Conservation (phyloP, 2,329 filamentous ascomycete genomes). For the Ceratocystiopsis minuta region DNA sequence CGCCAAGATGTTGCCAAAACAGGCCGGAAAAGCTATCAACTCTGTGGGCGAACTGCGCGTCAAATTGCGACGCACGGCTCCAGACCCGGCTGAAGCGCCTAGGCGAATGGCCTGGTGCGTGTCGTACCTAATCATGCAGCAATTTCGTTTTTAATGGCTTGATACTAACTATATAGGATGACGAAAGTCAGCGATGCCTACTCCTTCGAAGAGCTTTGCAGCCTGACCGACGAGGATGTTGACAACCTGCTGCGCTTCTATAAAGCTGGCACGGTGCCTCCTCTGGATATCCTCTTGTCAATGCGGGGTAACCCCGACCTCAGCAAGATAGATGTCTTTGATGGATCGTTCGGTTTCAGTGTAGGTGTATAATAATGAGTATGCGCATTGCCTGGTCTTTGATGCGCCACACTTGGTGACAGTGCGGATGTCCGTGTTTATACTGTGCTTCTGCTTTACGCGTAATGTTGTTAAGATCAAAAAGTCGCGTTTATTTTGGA, state of each 20-base stretch:
- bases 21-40: slow-evolving; percentile 71
- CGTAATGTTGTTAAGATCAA: neutral
- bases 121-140: neutral
- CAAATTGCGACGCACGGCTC: slow-evolving; percentile 62
- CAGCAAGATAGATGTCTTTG: slow-evolving; percentile 34
- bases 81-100: slow-evolving; percentile 52
- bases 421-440: neutral
- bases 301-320: slow-evolving; percentile 29
- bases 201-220: slow-evolving; percentile 67
- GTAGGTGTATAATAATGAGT: slow-evolving; percentile 20
- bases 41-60: slow-evolving; percentile 64
- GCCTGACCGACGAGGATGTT: slow-evolving; percentile 72
- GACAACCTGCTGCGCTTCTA: slow-evolving; percentile 66
- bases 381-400: no score
- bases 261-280: slow-evolving; percentile 33
- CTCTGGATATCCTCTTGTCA: slow-evolving; percentile 34
- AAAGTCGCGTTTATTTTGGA: neutral
- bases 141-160: neutral
- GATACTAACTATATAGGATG: slow-evolving; percentile 47
- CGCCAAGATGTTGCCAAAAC: slow-evolving; percentile 53
- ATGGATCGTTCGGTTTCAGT: slow-evolving; percentile 41
- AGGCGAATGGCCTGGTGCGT: slow-evolving; percentile 79
- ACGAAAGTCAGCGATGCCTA: slow-evolving; percentile 77
- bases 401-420: no score
- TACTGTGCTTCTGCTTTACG: neutral